Base-by-base conservation (phyloP, 257 asterid species). In the Scutellaria baicalensis region DNA sequence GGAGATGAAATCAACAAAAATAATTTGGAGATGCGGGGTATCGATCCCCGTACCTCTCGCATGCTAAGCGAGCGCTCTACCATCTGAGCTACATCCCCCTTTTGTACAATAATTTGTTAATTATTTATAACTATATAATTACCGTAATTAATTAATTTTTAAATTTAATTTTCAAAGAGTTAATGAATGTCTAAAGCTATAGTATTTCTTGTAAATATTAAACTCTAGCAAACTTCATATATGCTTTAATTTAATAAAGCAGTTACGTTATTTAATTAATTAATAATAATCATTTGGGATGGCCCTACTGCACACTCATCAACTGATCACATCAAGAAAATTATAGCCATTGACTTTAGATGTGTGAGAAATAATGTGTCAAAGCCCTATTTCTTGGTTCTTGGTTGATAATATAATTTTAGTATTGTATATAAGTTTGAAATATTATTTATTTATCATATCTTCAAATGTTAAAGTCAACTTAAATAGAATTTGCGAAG, bases 1-100 rank as follows among this genome's bases (percentile, higher is more conserved):
- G n/a, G n/a, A n/a, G n/a, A n/a, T n/a, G n/a, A n/a, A n/a, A n/a
- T n/a, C n/a, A n/a, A n/a, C n/a, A n/a, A n/a, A n/a, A n/a, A n/a
- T n/a, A n/a, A n/a, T n/a, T n/a, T n/a, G 93, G 95, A 90, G 95
- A 88, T 88, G 93, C 92, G 93, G 93, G 97, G 93, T 84, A 88
- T 88, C 95, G 92, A 86, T 90, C 95, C 92, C 95, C 92, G 90
- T 90, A 84, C 95, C 89, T 88, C 91, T 87, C 89, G 88, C 92
- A 85, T 90, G 95, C 97, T 88, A 90, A 90, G 95, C 90, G 95
- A 90, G 90, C 84, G 92, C 93, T 88, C 94, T 84, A 88, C 95
- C 97, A 90, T 88, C 92, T 90, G 94, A 90, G 96, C 94, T 88
- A 90, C 96, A 90, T 88, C 95, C 95, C 96, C 93, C 35, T 5